Evolutionary conservation across 768 basidiomycete genomes (phyloP).

Genomic region (Lactarius hengduanensis): DNA sequence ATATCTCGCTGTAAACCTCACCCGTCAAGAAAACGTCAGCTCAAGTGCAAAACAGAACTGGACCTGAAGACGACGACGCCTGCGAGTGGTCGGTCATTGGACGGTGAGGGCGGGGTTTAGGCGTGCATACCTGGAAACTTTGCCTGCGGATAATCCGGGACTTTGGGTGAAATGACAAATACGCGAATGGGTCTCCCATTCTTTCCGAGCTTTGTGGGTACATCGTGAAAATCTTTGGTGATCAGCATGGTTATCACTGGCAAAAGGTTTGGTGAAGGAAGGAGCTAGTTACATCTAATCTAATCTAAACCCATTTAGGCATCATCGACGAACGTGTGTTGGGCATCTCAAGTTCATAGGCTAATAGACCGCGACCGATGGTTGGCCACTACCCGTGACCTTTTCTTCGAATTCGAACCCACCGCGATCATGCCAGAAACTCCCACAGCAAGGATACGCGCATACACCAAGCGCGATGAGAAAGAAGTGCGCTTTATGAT

Average conservation of each 20-base stretch:
- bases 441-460: constrained; percentile 49
- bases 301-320: constrained; percentile 13
- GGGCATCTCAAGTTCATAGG: neutral
- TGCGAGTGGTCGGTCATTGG: constrained; percentile 32
- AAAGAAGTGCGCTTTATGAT: constrained; percentile 63
- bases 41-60: neutral
- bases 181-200: constrained; percentile 69
- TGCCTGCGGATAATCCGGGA: constrained; percentile 83
- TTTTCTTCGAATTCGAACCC: neutral
- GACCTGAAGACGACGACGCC: constrained; percentile 84
- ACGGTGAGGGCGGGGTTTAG: neutral
- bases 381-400: neutral
- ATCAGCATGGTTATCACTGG: constrained; percentile 65
- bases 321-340: constrained; percentile 32
- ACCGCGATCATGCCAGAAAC: constrained; percentile 30
- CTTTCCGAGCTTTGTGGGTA: constrained; percentile 65
- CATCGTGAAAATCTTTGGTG: constrained; percentile 72
- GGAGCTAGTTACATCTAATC: neutral
- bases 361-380: neutral
- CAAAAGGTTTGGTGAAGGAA: neutral
- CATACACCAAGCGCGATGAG: constrained; percentile 49
- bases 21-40: neutral
- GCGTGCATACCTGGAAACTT: constrained; percentile 72
- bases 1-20: constrained; percentile 69
- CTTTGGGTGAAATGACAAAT: constrained; percentile 75